Conservation (phyloP, 1,284 basidiomycete species). For the Puccinia polysora region DNA sequence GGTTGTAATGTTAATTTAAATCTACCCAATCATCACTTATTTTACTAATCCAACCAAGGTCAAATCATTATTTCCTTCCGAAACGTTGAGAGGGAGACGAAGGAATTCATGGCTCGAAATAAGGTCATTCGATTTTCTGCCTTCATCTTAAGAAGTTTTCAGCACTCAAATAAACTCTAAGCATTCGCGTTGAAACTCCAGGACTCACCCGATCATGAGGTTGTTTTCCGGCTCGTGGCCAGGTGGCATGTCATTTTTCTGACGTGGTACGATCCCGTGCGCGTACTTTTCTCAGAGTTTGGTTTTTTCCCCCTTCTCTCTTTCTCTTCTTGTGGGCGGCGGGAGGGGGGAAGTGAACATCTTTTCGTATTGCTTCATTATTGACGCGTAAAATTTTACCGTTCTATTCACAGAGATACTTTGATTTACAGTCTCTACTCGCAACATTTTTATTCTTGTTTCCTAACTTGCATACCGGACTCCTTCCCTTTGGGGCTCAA, state of each 20-base stretch:
- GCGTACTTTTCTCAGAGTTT: conserved; percentile 25
- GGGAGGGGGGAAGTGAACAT: not conserved
- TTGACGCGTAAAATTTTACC: not conserved
- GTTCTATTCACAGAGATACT: not conserved
- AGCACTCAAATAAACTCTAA: not conserved
- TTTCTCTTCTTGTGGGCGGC: too few species aligned
- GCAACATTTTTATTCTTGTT: conserved; percentile 34
- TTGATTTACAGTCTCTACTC: conserved; percentile 21
- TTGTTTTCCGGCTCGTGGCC: conserved; percentile 17
- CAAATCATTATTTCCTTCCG: conserved; percentile 2
- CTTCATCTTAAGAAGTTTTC: not conserved
- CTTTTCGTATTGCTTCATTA: not conserved
- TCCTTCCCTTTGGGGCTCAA: conserved; percentile 24
- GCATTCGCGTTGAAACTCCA: not conserved
- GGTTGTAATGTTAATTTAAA: not conserved
- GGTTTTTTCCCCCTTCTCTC: not conserved
- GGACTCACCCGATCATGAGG: conserved; percentile 18
- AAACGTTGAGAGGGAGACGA: conserved; percentile 28
- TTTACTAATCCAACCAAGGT: not conserved
- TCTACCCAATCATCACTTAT: not conserved
- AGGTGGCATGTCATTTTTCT: conserved; percentile 40
- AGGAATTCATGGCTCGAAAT: not conserved
- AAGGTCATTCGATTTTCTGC: not conserved
- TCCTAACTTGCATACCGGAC: conserved; percentile 30
- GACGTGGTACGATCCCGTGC: conserved; percentile 38